phyloP scores from a whole-genome alignment of 2,329 filamentous ascomycete genomes.

The Ceratocystis albifundus region DNA sequence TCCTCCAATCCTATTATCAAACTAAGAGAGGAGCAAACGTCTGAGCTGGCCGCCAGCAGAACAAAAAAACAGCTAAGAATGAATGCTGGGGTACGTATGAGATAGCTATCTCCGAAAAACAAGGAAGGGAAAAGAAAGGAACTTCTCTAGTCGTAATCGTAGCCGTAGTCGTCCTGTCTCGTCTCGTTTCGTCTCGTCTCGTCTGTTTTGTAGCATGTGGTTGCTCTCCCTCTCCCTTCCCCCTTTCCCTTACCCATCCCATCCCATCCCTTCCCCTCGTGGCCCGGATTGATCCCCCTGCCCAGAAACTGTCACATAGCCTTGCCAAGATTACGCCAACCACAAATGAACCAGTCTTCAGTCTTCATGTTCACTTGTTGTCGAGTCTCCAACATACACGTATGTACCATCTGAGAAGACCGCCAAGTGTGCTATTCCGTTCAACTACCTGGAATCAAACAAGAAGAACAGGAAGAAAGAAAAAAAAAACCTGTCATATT shows the following conservation, averaged over 20 bases:
- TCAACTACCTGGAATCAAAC: neutral
- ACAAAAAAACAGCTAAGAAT: neutral
- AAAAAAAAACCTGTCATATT: neutral
- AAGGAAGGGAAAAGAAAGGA: neutral
- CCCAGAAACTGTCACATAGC: neutral
- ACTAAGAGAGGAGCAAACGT: no score
- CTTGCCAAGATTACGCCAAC: constrained; percentile 7
- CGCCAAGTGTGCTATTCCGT: no score
- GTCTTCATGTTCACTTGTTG: no score
- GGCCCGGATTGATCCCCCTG: neutral
- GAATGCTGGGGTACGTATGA: neutral
- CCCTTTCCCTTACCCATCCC: neutral
- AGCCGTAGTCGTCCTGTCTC: neutral
- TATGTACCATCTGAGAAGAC: no score
- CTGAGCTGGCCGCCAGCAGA: no score
- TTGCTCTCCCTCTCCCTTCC: neutral
- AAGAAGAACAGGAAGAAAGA: no score
- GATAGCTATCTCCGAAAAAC: neutral
- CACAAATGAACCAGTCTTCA: neutral
- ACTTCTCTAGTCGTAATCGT: neutral
- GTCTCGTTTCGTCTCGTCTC: neutral
- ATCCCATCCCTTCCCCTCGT: neutral
- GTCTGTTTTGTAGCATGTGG: neutral
- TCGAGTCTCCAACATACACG: no score
- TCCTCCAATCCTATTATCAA: no score